Base-by-base conservation (phyloP, 768 basidiomycete species). In the Auricularia heimuer region DNA sequence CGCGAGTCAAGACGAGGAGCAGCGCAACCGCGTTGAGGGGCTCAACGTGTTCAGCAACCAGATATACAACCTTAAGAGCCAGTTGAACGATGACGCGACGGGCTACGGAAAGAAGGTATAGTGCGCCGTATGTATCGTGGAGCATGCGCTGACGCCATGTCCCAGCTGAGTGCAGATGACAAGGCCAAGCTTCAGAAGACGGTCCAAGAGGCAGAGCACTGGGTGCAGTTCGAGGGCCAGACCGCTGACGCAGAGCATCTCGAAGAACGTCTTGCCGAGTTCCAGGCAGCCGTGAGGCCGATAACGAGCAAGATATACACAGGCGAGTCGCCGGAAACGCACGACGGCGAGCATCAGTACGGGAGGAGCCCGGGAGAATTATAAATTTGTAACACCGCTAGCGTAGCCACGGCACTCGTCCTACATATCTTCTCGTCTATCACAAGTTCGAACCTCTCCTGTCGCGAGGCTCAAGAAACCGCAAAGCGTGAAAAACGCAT, bases 31-130 rank as follows among this genome's bases (percentile, higher is more conserved):
- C 63, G 69, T 73, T 62, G 74, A 74, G 64, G 71, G 71, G 62
- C 71, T 74, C 63, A 75, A 74, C 73, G 68, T 60, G 7, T 70
- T 75, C 58, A 70, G 72, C 66, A 71, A 73, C 66, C 70, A 45
- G 54, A 66, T 79, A 69, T 79, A 74, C 74, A 73, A 73, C 44
- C 72, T 80, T 67, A 80, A 81, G 72, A 71, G 70, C 33, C 79
- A 80, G 69, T 68, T 81, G 61, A 73, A 69, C 63, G 80, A 81
- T 72, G 63, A 72, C 24, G 78, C 79, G 67, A 79, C 79, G 45
- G 73, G 80, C 67, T 78, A 78, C 39, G 77, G 74, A 69, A 81
- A 81, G 68, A 44, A 73, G 21, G 42, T 63, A 58, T 63, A 54
- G 51, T 18, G 71, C 39, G 35, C 14, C 33, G n/a, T 35, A 8